A percentile compares a stretch with the other conserved stretches of the same genome.
These are phyloP conservation scores for Sedum album DNA, from an alignment of 164 flowering plant genomes.

Conservation along the genomic window DNA sequence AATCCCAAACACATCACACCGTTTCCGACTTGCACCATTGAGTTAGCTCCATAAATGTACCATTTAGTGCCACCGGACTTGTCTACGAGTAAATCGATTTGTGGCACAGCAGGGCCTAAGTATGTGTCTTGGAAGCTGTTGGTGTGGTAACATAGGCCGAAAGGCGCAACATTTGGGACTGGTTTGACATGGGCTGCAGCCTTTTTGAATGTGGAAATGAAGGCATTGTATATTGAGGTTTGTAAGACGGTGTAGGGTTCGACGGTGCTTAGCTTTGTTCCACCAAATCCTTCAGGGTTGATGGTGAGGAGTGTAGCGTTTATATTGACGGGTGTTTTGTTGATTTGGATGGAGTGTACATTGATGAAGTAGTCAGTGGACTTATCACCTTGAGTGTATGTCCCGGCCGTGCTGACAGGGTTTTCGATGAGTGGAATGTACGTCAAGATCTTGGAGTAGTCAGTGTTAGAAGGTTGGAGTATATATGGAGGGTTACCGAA, in stretches of 20 bases:
- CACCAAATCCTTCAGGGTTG: constrained; percentile 7
- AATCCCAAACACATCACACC: constrained; percentile 16
- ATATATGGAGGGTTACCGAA: constrained; percentile 12
- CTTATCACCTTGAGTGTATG: background rate
- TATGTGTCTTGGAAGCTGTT: constrained; percentile 17
- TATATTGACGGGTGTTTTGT: constrained; percentile 11
- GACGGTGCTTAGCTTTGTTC: constrained; percentile 29
- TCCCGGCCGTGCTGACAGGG: constrained; percentile 15
- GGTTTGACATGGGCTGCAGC: constrained; percentile 15
- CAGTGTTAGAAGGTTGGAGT: background rate
- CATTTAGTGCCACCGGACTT: constrained; percentile 15
- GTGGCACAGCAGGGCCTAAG: constrained; percentile 26
- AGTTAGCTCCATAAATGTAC: constrained; percentile 19
- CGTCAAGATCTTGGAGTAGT: background rate
- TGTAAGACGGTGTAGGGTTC: constrained; percentile 30
- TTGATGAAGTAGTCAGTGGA: constrained; percentile 19
- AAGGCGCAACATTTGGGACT: constrained; percentile 23
- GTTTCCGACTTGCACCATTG: constrained; percentile 15
- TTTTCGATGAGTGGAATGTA: constrained; percentile 14
- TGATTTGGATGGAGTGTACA: constrained; percentile 17
- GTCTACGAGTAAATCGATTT: constrained; percentile 18
- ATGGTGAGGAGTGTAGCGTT: constrained; percentile 15
- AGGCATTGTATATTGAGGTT: constrained; percentile 25
- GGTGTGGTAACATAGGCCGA: constrained; percentile 23
- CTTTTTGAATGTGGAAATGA: constrained; percentile 14